Evolutionary conservation across 805 yeast genomes (phyloP), one percentile per base, ranked within the genome.

Genomic region (Candida stauntonica): DNA sequence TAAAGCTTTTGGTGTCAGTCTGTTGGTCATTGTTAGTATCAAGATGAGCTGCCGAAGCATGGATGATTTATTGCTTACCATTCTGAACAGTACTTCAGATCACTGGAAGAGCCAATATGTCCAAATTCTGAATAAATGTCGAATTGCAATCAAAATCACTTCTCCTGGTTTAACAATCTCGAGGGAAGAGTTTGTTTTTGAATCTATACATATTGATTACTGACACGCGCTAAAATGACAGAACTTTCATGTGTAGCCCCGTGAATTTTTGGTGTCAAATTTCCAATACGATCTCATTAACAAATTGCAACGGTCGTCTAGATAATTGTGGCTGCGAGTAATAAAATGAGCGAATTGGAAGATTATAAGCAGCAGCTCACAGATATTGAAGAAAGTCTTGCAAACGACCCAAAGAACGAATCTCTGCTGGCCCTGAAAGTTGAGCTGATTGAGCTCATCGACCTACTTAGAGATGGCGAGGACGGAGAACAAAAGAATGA

Each of bases 1-100:
- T 60, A 39, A 56, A 62, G 36, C 60, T 64, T 6, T 68, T 58
- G 3, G 61, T 51, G 29, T 60, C 63, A 8, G 62, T 54, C 58
- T 55, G 27, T 21, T 3, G 13, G 14, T n/a, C 13, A 6, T 14
- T 6, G 18, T 14, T 28, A 28, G 18, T 12, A 28, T 14, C 18
- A 17, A 14, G 18, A 16, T 21, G 24, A 21, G 24, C 7, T 21
- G 7, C 11, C 11, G 24, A 21, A 21, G 24, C 11, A 7, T 21
- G 24, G 24, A 8, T 21, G 7, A 21, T 21, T 11, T 21, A 21
- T 21, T n/a, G 24, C 24, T 8, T 21, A 21, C 24, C 24, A 21
- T 21, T 21, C 9, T 21, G 24, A 8, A 11, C 7, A 21, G 11
- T 21, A 21, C 24, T 21, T n/a, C n/a, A n/a, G n/a, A n/a, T n/a